Evolutionary conservation across 768 basidiomycete species (phyloP).

Genomic region (Lentinus tigrinus): DNA sequence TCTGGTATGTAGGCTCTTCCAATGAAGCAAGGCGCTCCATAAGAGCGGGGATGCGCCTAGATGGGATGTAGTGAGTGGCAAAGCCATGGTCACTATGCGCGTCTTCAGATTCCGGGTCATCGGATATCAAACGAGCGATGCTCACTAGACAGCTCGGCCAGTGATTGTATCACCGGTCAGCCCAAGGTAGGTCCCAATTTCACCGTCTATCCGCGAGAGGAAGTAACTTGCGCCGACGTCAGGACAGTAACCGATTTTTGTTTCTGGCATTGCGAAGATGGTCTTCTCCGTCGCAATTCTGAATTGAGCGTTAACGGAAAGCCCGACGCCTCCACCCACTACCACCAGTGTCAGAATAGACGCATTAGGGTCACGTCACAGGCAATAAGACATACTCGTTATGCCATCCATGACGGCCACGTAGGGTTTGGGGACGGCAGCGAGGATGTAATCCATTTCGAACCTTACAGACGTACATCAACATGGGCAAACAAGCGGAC

Average conservation of each 20-base stretch:
- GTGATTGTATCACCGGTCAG: constrained; percentile 71
- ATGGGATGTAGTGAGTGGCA: constrained; percentile 90
- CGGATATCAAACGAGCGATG: constrained; percentile 12
- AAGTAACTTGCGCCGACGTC: constrained; percentile 94
- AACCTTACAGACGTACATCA: constrained; percentile 48
- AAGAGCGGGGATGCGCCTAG: constrained; percentile 69
- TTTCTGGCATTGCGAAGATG: constrained; percentile 94
- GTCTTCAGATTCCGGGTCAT: background rate
- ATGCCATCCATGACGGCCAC: constrained; percentile 87
- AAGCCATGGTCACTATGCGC: constrained; percentile 80
- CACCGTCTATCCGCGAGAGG: constrained; percentile 85
- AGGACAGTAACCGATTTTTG: constrained; percentile 85
- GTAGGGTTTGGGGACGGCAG: constrained; percentile 80
- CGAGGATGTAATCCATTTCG: constrained; percentile 74
- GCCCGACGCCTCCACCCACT: constrained; percentile 98
- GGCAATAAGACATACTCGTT: constrained; percentile 63
- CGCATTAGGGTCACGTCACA: constrained; percentile 2
- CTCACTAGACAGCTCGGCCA: constrained; percentile 88
- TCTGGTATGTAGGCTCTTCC: constrained; percentile 46
- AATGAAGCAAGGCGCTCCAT: constrained; percentile 63
- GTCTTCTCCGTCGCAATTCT: constrained; percentile 94
- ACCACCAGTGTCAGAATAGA: constrained; percentile 1
- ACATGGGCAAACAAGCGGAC: background rate
- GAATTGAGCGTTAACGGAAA: constrained; percentile 81
- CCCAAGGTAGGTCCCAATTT: constrained; percentile 91